These are phyloP conservation scores for Macadamia tetraphylla DNA, from an alignment of 164 flowering plant species.

Conservation along the genomic window DNA sequence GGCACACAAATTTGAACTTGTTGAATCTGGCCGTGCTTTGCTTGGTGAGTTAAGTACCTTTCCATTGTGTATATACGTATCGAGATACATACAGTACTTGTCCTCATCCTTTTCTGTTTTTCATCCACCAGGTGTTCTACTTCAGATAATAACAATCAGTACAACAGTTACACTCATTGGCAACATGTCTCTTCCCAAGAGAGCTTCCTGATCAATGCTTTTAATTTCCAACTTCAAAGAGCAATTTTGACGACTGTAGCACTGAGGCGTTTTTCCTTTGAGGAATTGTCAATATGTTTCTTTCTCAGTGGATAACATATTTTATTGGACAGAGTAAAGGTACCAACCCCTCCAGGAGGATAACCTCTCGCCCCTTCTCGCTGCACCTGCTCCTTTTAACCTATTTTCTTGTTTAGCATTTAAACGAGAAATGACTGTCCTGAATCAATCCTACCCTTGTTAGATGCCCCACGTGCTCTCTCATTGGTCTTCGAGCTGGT, in stretches of 20 bases:
- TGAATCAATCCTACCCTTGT: no score
- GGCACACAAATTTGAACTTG: conserved; percentile 30
- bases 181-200: conserved; percentile 65
- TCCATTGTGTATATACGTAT: neutral
- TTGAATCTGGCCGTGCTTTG: conserved; percentile 23
- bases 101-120: neutral
- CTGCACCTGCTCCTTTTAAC: no score
- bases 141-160: conserved; percentile 30
- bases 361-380: no score
- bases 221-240: neutral
- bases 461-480: no score
- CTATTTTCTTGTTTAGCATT: no score
- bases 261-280: no score
- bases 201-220: conserved; percentile 28
- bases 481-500: no score
- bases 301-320: no score
- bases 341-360: no score
- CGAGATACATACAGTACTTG: neutral
- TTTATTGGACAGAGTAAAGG: no score
- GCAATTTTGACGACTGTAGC: neutral
- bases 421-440: no score
- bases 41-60: conserved; percentile 27
- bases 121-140: conserved; percentile 26
- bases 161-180: conserved; percentile 30
- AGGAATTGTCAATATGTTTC: no score